A percentile compares a stretch with the other conserved stretches of the same genome.
phyloP scores from a whole-genome alignment of 1,139 yeast genomes.

The Protomyces arabidopsidicola region DNA sequence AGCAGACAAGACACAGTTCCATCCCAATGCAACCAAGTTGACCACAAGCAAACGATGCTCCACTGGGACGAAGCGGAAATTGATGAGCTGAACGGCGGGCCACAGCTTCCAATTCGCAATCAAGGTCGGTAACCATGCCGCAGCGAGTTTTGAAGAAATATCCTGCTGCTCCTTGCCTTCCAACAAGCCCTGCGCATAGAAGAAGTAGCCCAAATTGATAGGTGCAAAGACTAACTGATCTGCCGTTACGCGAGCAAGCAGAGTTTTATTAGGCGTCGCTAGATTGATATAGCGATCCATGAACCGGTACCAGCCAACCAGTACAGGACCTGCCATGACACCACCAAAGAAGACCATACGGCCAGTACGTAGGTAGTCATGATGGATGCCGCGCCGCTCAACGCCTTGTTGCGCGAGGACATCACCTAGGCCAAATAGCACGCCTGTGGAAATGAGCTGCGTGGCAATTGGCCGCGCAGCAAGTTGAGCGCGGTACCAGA shows the following conservation, averaged over 20 bases:
- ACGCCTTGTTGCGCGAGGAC: conserved; percentile 60
- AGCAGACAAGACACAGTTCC: conserved; percentile 77
- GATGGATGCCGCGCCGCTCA: conserved; percentile 26
- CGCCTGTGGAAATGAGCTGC: conserved; percentile 36
- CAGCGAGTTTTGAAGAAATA: conserved; percentile 33
- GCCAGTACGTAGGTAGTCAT: conserved; percentile 47
- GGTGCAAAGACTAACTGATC: conserved; percentile 83
- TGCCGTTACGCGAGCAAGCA: conserved; percentile 21
- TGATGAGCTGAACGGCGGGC: conserved; percentile 74
- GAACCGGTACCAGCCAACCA: conserved; percentile 37
- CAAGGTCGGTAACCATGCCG: conserved; percentile 32
- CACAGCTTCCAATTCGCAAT: conserved; percentile 69
- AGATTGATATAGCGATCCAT: conserved; percentile 15
- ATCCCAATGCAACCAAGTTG: conserved; percentile 66
- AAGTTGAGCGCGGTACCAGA: conserved; percentile 32
- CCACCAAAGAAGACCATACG: conserved; percentile 73
- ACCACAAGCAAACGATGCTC: conserved; percentile 56
- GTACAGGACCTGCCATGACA: conserved; percentile 69
- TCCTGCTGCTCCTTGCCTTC: conserved; percentile 48
- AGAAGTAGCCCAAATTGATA: conserved; percentile 63
- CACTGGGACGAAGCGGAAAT: conserved; percentile 47
- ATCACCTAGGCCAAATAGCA: conserved; percentile 71
- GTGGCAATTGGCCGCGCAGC: conserved; percentile 36
- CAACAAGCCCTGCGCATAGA: conserved; percentile 59
- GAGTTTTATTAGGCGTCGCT: conserved; percentile 8